A percentile compares a stretch with the other conserved stretches of the same genome.
Evolutionary conservation across 108 stramenopile genomes (phyloP).

Genomic region (Aureococcus anophagefferens): DNA sequence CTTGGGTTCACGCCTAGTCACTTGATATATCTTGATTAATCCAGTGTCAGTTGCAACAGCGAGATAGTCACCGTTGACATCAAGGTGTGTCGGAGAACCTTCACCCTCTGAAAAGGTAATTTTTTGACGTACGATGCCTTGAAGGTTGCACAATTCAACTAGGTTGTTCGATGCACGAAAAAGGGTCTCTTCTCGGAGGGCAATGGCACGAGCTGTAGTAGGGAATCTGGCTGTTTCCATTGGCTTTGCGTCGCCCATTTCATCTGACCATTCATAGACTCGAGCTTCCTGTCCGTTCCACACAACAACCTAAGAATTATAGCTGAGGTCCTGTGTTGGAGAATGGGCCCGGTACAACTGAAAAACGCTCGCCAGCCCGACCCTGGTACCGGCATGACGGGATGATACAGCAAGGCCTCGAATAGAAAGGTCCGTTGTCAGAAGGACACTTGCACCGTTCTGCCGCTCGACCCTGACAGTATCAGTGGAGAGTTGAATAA

Average conservation of each 20-base stretch:
- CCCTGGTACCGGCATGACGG: no score
- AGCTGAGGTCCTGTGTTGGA: no score
- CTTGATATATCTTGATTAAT: slow-evolving; percentile 39
- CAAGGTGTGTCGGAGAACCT: slow-evolving; percentile 35
- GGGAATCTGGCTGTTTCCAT: slow-evolving; percentile 21
- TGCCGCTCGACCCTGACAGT: slow-evolving; percentile 4
- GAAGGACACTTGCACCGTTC: not conserved
- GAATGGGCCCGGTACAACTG: no score
- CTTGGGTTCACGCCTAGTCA: slow-evolving; percentile 24
- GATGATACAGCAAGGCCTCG: no score
- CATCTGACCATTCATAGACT: slow-evolving; percentile 11
- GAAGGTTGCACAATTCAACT: slow-evolving; percentile 25
- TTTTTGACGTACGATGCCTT: slow-evolving; percentile 27
- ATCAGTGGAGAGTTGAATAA: slow-evolving; percentile 4
- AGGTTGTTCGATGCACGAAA: slow-evolving; percentile 18
- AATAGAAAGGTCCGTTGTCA: no score
- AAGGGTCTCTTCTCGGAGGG: slow-evolving; percentile 33
- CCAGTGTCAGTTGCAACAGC: slow-evolving; percentile 43
- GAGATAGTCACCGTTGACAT: slow-evolving; percentile 37
- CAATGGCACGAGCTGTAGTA: slow-evolving; percentile 22
- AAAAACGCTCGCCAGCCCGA: no score
- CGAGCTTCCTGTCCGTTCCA: slow-evolving; percentile 27
- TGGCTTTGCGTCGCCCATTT: slow-evolving; percentile 2
- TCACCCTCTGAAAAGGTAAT: slow-evolving; percentile 35
- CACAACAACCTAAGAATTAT: slow-evolving; percentile 7